Base-by-base conservation (phyloP, 345 rosid genomes). In the Pistacia vera region DNA sequence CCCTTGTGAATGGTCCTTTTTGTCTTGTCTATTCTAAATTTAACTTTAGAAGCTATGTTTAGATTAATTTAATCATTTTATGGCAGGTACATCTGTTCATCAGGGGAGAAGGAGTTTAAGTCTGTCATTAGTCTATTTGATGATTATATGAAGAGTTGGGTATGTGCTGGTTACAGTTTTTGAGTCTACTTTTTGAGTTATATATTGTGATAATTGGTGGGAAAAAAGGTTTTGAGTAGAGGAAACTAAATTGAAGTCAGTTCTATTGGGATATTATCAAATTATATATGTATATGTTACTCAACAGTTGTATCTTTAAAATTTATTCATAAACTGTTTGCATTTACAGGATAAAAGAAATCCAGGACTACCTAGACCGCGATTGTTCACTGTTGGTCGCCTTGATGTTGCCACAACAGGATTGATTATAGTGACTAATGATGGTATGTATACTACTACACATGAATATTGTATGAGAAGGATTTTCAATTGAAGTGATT, bases 331-430 rank as follows among this genome's bases (percentile, higher is more conserved):
- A 54, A 20, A 5, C 18, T 33, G 11, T 83, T 73, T 63, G 12
- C 35, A 33, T 80, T 73, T 63, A 44, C 82, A 96, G 98, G 88
- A 87, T 63, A 90, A 86, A 81, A 86, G 79, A 73, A 89, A 90
- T 81, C 88, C 93, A 0, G 97, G 93, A 73, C 68, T 83, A 79
- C 92, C 97, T 51, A 86, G 83, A 79, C 99, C 99, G 36, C 92
- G 98, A 18, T 86, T 96, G 56, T 96, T 96, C 66, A 96, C 98
- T 9, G 98, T 96, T 77, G 98, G 99, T 54, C 95, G 99, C 79
- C 98, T 96, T 59, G 97, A 96, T 68, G 99, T 96, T 80, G 99
- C 98, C 77, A 92, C 97, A 8, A 85, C 91, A 49, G 99, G 99
- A 44, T 88, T 93, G 64, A 84, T 93, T 64, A 84, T 96, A 63